Base-by-base conservation (phyloP, 2,329 filamentous ascomycete genomes). In the Fonsecaea pugnacius region DNA sequence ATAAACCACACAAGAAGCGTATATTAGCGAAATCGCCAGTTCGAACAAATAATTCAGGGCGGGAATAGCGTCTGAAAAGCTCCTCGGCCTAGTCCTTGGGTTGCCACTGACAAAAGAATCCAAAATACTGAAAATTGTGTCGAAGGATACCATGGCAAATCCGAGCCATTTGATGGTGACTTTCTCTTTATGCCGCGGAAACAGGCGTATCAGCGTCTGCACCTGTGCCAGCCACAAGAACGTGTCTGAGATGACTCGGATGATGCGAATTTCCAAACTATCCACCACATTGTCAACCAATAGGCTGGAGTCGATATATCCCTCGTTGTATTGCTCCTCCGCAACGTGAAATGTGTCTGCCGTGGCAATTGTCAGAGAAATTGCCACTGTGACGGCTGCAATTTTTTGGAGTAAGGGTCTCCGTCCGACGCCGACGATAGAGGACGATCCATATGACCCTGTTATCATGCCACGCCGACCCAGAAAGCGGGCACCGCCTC, bases 91-190 rank as follows among this genome's bases (percentile, higher is more conserved):
- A 21, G 83, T 82, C 54, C 79, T 83, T 36, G 84, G 81, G 14
- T 79, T 80, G 58, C 85, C 80, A 33, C 85, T 84, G 58, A 86
- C 76, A 73, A 98, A 98, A 72, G 91, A 95, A 80, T 97, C 96
- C 64, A 98, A 85, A 54, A 90, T 92, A 73, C 90, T 93, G 76
- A 99, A 99, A 10, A 93, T 87, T 50, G 94, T 89, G 75, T 98
- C 94, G 65, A 97, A 84, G 0, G 92, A 86, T 73, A 99, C 97
- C 63, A 99, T 85, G 2, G 90, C 92, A 74, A 98, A 97, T 1
- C 94, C 95, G 16, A 94, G 92, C 94, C 94, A 99, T 79, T 98
- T 98, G 79, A 99, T 99, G 70, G 98, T 91, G 58, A 98, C 89
- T 79, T 98, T 98, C 78, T 99, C 95, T 73, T 96, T 91, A 74